Percentiles rank a stretch among this genome's conserved stretches.
Conservation (phyloP, 2,329 filamentous ascomycete genomes). For the Fusarium sp. region DNA sequence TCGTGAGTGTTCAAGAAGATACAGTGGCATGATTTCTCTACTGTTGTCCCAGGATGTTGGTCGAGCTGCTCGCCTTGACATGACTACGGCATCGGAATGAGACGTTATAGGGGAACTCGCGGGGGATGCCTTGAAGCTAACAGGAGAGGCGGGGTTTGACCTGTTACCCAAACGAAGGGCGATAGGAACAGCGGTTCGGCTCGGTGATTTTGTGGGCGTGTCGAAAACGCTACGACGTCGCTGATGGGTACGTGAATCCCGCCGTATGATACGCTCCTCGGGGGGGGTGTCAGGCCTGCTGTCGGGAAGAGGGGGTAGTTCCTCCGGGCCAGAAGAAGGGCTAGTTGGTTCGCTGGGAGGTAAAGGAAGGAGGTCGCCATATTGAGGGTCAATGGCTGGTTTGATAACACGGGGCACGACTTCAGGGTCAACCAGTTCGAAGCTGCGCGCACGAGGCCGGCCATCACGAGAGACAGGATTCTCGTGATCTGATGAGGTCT, state of each 20-base stretch:
- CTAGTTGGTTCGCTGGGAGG: conserved; percentile 67
- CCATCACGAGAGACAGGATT: conserved; percentile 39
- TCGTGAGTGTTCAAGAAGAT: conserved; percentile 74
- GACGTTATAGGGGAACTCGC: conserved; percentile 44
- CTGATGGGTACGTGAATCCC: conserved; percentile 53
- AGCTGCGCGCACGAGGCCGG: conserved; percentile 35
- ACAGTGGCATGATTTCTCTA: conserved; percentile 81
- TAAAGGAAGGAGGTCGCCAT: conserved; percentile 70
- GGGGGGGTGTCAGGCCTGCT: conserved; percentile 67
- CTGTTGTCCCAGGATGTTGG: conserved; percentile 69
- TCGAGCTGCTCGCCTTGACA: conserved; percentile 52
- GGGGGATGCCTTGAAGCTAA: conserved; percentile 51
- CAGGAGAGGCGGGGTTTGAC: conserved; percentile 54
- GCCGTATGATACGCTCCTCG: conserved; percentile 53
- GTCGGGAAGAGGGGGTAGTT: conserved; percentile 64
- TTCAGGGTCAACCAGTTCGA: conserved; percentile 62
- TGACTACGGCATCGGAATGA: conserved; percentile 45
- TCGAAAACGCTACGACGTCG: conserved; percentile 60
- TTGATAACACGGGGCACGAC: conserved; percentile 66
- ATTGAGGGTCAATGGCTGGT: conserved; percentile 71
- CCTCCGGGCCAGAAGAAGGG: conserved; percentile 48
- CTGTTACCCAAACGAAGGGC: conserved; percentile 61
- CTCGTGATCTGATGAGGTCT: conserved; percentile 52
- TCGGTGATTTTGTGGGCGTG: conserved; percentile 59
- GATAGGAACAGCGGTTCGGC: conserved; percentile 66